Percentiles rank a stretch among this genome's conserved stretches.
phyloP scores from a whole-genome alignment of 2,329 filamentous ascomycete genomes.

The Westerdykella sp. region DNA sequence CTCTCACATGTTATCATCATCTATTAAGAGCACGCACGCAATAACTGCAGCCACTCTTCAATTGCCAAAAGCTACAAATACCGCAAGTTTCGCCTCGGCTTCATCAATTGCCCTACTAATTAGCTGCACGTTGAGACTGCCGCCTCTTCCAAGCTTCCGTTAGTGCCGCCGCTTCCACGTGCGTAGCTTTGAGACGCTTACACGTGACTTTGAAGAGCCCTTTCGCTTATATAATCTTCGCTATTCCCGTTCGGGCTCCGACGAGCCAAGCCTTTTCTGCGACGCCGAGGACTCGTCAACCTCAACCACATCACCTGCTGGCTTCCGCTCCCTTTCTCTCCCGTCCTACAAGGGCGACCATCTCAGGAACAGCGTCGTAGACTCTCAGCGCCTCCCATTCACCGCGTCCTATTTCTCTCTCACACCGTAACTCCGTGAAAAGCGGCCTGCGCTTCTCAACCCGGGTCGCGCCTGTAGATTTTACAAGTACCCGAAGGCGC shows the following conservation, averaged over 20 bases:
- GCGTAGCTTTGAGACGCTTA: too few species aligned
- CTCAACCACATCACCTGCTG: slow-evolving; percentile 1
- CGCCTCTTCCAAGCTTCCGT: too few species aligned
- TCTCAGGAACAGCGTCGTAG: not conserved
- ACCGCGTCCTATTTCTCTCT: slow-evolving; percentile 4
- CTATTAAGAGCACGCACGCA: too few species aligned
- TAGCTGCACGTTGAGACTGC: too few species aligned
- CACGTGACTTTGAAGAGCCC: too few species aligned
- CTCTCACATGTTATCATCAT: too few species aligned
- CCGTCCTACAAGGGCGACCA: slow-evolving; percentile 12
- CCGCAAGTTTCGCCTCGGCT: too few species aligned
- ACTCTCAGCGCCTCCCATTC: not conserved
- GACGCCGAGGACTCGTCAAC: slow-evolving; percentile 1
- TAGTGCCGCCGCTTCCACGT: too few species aligned
- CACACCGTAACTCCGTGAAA: slow-evolving; percentile 1
- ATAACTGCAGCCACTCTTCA: too few species aligned
- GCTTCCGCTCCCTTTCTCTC: slow-evolving; percentile 16
- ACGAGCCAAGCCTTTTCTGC: slow-evolving; percentile 1
- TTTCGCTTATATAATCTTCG: not conserved
- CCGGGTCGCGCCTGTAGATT: slow-evolving; percentile 19
- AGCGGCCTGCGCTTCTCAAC: slow-evolving; percentile 3
- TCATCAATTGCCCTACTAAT: too few species aligned
- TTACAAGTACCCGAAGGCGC: slow-evolving; percentile 5
- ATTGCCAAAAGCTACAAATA: too few species aligned
- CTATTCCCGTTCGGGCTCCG: not conserved